A percentile compares a stretch with the other conserved stretches of the same genome.
Evolutionary conservation across 306 rosid species (phyloP).

Genomic region (Cicer pinnatifidum): DNA sequence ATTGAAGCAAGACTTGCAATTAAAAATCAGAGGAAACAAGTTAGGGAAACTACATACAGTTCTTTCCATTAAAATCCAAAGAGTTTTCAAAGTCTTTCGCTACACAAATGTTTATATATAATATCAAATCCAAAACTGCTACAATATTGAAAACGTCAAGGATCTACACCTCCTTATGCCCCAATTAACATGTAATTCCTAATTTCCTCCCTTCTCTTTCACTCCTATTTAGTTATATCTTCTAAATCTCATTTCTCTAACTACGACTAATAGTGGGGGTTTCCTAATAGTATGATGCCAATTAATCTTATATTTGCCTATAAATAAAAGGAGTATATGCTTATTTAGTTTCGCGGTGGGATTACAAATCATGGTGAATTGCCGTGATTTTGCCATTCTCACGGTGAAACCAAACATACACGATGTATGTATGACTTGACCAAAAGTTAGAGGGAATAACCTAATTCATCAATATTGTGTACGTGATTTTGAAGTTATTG

Average conservation of each 20-base stretch:
- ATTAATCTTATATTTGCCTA: too few species aligned
- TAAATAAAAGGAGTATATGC: too few species aligned
- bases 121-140: slow-evolving; percentile 6
- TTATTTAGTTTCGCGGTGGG: too few species aligned
- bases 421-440: too few species aligned
- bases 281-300: background rate
- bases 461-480: too few species aligned
- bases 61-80: slow-evolving; percentile 96
- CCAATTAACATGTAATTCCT: background rate
- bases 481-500: too few species aligned
- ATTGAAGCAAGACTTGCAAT: slow-evolving; percentile 2
- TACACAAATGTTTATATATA: slow-evolving; percentile 55
- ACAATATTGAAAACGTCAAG: background rate
- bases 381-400: too few species aligned
- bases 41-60: slow-evolving; percentile 63
- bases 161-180: background rate
- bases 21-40: slow-evolving; percentile 17
- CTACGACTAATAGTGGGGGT: background rate
- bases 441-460: too few species aligned
- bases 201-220: slow-evolving; percentile 4
- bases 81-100: slow-evolving; percentile 89
- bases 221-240: background rate
- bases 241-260: background rate
- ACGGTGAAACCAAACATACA: too few species aligned
- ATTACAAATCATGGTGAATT: too few species aligned